Base-by-base conservation (phyloP, 2,329 filamentous ascomycete species). In the Orbilia ellipsospora region DNA sequence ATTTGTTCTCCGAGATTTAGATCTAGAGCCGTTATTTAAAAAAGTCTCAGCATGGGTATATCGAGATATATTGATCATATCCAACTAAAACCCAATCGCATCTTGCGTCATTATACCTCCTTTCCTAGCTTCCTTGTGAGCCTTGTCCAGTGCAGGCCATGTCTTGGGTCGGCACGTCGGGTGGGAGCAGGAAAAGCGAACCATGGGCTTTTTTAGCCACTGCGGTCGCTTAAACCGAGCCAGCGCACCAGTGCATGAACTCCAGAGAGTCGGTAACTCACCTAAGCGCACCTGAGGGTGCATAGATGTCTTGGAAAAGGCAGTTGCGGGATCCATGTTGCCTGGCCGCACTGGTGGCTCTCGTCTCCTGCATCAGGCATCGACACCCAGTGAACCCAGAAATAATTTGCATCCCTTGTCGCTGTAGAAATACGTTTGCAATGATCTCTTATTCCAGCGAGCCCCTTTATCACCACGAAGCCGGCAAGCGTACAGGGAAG, bases 381-480 rank as follows among this genome's bases (percentile, higher is more conserved):
- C 36, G 51, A 63, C 40, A 51, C 45, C 63, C 64, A 52, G 68
- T 73, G 51, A 54, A 62, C 45, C 55, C 31, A 67, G 59, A 64
- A 57, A 64, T 68, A 57, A 61, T 74, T 59, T 50, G 20, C 40
- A 23, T 31, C 44, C 64, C 64, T 42, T 60, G 64, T 60, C 54
- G 28, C 40, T 68, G 54, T 44, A 68, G 44, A 60, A 57, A 44
- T 28, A 40, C 64, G 15, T 59, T 45, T 68, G 63, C 51, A 57
- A 62, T 59, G 45, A 66, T 54, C 13, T 36, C 31, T 13, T 56
- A 50, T 61, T 62, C 45, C 16, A 65, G 56, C 54, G 55, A 67
- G 70, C 70, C 70, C 70, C 70, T 74, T 36, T 68, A 74, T 68
- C 70, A 62, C 52, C 70, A 68, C 60, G 65, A 64, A 64, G 56